Conservation (phyloP, 2,329 filamentous ascomycete genomes). For the Daldinia sp. region DNA sequence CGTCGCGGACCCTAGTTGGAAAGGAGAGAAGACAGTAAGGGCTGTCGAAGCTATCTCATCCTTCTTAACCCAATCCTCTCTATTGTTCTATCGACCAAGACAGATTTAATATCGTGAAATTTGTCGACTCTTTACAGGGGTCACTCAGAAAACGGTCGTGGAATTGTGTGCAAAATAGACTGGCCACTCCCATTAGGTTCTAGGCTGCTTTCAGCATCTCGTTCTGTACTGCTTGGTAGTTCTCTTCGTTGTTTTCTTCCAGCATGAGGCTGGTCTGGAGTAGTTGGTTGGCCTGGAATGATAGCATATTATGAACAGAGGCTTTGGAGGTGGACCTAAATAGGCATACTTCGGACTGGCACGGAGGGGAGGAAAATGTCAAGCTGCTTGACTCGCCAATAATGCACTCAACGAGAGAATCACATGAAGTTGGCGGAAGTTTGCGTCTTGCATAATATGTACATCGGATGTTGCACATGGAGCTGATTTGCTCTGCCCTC, state of each 20-base stretch:
- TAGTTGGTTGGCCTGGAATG: constrained; percentile 43
- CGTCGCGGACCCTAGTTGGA: constrained; percentile 26
- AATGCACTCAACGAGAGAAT: constrained; percentile 44
- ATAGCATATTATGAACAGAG: constrained; percentile 44
- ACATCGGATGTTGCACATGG: constrained; percentile 44
- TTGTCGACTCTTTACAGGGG: constrained; percentile 51
- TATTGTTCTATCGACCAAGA: constrained; percentile 33
- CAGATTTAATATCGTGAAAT: constrained; percentile 41
- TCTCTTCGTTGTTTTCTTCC: constrained; percentile 50
- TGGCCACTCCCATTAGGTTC: constrained; percentile 50
- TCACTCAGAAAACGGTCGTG: constrained; percentile 43
- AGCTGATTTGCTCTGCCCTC: constrained; percentile 28
- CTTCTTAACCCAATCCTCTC: constrained; percentile 21
- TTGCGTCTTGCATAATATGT: constrained; percentile 44
- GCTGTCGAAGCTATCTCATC: constrained; percentile 28
- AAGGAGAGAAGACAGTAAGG: constrained; percentile 29
- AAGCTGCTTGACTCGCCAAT: constrained; percentile 41
- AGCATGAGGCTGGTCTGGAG: constrained; percentile 46
- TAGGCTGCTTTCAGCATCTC: constrained; percentile 51
- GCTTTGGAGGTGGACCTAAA: constrained; percentile 39
- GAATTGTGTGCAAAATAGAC: constrained; percentile 51
- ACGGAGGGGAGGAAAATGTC: constrained; percentile 36
- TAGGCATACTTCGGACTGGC: constrained; percentile 39
- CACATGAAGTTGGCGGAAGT: constrained; percentile 43
- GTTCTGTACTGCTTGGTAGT: constrained; percentile 53